phyloP scores from a whole-genome alignment of 352 stramenopile species.

The Pythium rhizo-oryzae region DNA sequence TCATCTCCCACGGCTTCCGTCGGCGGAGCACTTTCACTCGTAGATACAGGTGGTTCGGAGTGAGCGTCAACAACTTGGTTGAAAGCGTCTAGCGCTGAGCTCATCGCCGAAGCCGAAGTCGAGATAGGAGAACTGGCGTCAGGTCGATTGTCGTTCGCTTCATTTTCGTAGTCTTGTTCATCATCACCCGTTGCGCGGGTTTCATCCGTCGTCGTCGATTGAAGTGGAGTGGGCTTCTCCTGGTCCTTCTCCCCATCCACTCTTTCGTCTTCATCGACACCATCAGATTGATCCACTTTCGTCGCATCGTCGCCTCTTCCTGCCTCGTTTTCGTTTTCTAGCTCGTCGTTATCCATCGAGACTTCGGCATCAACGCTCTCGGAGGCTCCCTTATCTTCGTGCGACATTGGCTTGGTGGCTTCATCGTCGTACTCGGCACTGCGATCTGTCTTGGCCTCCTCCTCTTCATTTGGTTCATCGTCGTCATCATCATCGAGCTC shows the following conservation, averaged over 20 bases:
- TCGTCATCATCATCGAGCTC: conserved; percentile 92
- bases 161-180: conserved; percentile 1
- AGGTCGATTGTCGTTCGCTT: neutral
- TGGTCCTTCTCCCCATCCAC: neutral
- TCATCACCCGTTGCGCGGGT: neutral
- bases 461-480: conserved; percentile 65
- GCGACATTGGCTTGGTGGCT: neutral
- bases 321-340: neutral
- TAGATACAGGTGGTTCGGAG: neutral
- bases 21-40: neutral
- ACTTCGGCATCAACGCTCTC: neutral
- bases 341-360: neutral
- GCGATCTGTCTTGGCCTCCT: conserved; percentile 27
- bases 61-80: conserved; percentile 10
- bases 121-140: neutral
- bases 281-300: neutral
- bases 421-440: conserved; percentile 30
- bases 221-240: neutral
- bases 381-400: neutral
- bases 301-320: neutral
- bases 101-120: neutral
- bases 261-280: neutral
- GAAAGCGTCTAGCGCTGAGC: neutral
- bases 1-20: neutral
- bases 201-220: neutral